Conservation (phyloP, 2,329 filamentous ascomycete genomes). For the Neoscytalidium dimidiatum region DNA sequence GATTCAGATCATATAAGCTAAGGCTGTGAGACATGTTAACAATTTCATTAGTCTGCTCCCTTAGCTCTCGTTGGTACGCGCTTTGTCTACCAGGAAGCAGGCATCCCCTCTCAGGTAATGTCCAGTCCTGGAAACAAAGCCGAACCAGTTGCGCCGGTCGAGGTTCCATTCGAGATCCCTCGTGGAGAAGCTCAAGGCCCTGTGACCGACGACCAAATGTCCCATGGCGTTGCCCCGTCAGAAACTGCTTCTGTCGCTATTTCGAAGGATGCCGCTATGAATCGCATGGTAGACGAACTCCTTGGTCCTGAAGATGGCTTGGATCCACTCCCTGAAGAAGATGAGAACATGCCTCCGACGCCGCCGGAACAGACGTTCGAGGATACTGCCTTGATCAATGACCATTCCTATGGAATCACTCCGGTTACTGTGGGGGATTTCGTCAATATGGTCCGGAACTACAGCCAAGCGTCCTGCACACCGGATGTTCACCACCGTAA, state of each 20-base stretch:
- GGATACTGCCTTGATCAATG: constrained; percentile 38
- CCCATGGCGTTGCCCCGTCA: constrained; percentile 40
- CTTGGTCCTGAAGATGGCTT: constrained; percentile 47
- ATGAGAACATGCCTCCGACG: constrained; percentile 47
- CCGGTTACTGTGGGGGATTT: constrained; percentile 38
- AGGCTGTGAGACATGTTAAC: constrained; percentile 27
- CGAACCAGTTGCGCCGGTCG: constrained; percentile 34
- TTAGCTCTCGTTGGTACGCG: constrained; percentile 50
- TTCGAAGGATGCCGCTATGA: constrained; percentile 52
- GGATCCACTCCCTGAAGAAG: constrained; percentile 43
- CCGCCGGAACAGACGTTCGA: constrained; percentile 49
- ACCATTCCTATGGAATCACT: constrained; percentile 31
- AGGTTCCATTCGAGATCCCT: constrained; percentile 24
- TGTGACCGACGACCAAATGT: constrained; percentile 36
- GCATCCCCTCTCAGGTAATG: constrained; percentile 52
- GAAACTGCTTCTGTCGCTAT: constrained; percentile 52
- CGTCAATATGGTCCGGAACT: constrained; percentile 39
- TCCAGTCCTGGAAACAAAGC: constrained; percentile 44
- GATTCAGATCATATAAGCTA: constrained; percentile 21
- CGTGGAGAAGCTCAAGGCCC: constrained; percentile 24
- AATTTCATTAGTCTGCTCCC: constrained; percentile 44
- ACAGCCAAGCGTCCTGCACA: constrained; percentile 27
- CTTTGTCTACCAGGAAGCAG: constrained; percentile 58
- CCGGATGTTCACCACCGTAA: constrained; percentile 28
- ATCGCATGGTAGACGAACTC: constrained; percentile 61